These are phyloP conservation scores for Monilinia aucupariae DNA, from an alignment of 2,329 filamentous ascomycete species.

Conservation along the genomic window DNA sequence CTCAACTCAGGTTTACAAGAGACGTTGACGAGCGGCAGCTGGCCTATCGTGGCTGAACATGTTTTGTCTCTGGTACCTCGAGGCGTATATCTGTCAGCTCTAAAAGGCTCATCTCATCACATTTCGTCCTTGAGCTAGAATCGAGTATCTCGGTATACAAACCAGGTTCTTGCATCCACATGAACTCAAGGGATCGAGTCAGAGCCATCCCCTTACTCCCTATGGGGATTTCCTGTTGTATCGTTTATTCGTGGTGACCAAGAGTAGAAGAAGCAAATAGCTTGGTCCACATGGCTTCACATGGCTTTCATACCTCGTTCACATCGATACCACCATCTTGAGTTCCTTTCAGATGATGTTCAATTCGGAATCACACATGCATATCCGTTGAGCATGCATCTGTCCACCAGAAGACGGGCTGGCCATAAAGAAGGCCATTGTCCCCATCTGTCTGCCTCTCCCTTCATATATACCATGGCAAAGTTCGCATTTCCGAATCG, in stretches of 20 bases:
- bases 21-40: too few species aligned
- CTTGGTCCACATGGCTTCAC: neutral
- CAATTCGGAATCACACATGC: neutral
- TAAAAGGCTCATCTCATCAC: neutral
- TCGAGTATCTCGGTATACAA: neutral
- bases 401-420: neutral
- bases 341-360: neutral
- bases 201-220: neutral
- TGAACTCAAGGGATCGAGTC: slow-evolving; percentile 1
- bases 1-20: too few species aligned
- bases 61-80: neutral
- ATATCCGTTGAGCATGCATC: neutral
- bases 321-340: neutral
- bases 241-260: neutral
- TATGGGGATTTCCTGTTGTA: neutral
- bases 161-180: neutral
- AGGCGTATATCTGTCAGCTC: slow-evolving; percentile 1
- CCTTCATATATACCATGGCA: neutral
- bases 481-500: neutral
- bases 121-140: neutral
- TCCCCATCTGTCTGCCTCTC: neutral
- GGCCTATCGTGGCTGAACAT: neutral
- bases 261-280: neutral
- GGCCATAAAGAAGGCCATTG: neutral
- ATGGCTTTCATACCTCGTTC: neutral